Evolutionary conservation across 2,329 filamentous ascomycete genomes (phyloP), one percentile per base, ranked within the genome.

Genomic region (Intubia oerlemansii): DNA sequence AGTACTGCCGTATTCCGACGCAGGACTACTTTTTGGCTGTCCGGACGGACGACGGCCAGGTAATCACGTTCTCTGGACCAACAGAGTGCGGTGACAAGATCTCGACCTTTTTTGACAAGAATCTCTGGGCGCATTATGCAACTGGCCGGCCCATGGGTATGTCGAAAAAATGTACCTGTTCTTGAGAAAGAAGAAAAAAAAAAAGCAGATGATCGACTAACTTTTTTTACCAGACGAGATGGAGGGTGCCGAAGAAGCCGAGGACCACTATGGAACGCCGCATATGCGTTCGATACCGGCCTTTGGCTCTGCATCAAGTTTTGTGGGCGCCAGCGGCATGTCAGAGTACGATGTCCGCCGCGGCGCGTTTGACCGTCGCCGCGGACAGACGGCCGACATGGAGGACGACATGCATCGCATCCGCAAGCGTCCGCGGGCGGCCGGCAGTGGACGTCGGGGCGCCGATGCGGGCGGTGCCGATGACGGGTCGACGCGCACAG

Each of bases 21-120:
- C 52, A 54, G 29, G 49, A 49, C 34, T 68, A 59, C 40, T 66
- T 68, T 36, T 49, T 68, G 19, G 60, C 56, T 9, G 54, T 53
- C 2, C 46, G 63, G 23, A 47, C 52, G 20, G 57, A 63, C 17
- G 57, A 61, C 33, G 57, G 57, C 13, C 48, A 50, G 11, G 40
- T 50, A 2, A 49, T 51, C 32, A 59, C 52, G 4, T 62, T 59
- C 31, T 50, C 53, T 4, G 56, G 56, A 3, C 56, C 57, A 1
- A 46, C 50, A 11, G 42, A 46, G 23, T 44, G 51, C 32, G 46
- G 53, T 33, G 39, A 48, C 29, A 40, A 53, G 29, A 42, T 58
- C 27, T 44, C 45, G 3, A 49, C 50, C 14, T 62, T 66, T 33
- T 63, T 66, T 36, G 45, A 57, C 26, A 42, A 49, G 30, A 44